Conservation (phyloP, 2,329 filamentous ascomycete genomes). For the Botrytis paeoniae region DNA sequence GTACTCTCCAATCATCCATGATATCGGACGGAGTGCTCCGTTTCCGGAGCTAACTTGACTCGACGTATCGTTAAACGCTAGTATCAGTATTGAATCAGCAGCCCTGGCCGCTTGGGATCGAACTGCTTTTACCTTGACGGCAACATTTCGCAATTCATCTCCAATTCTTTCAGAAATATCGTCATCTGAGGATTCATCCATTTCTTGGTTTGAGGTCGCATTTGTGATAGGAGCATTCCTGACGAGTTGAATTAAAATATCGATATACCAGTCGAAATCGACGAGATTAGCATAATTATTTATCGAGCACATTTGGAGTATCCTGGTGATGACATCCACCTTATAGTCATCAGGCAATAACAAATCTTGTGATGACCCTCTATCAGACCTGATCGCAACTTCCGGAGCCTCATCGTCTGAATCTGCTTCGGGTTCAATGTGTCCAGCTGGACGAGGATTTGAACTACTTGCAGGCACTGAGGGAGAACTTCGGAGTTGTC, state of each 20-base stretch:
- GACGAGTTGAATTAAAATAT: conserved; percentile 81
- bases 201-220: conserved; percentile 27
- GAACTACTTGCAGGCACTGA: conserved; percentile 46
- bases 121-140: conserved; percentile 85
- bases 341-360: conserved; percentile 84
- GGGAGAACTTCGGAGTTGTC: conserved; percentile 72
- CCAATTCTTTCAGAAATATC: conserved; percentile 70
- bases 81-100: conserved; percentile 70
- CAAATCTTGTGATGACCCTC: conserved; percentile 51
- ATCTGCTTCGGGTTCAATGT: conserved; percentile 42
- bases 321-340: conserved; percentile 74
- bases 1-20: conserved; percentile 90
- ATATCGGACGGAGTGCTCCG: conserved; percentile 69
- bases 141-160: conserved; percentile 81
- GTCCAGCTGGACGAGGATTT: conserved; percentile 45
- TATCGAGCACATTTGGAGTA: conserved; percentile 84
- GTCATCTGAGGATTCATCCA: conserved; percentile 27
- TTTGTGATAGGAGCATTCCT: conserved; percentile 60
- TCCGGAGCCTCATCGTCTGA: conserved; percentile 57
- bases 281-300: conserved; percentile 81
- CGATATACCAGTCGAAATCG: conserved; percentile 98
- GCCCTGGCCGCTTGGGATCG: conserved; percentile 77
- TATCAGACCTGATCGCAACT: conserved; percentile 47
- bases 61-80: conserved; percentile 52
- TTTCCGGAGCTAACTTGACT: conserved; percentile 55